A percentile compares a stretch with the other conserved stretches of the same genome.
Conservation (phyloP, 1,284 basidiomycete genomes). For the Malassezia obtusa region DNA sequence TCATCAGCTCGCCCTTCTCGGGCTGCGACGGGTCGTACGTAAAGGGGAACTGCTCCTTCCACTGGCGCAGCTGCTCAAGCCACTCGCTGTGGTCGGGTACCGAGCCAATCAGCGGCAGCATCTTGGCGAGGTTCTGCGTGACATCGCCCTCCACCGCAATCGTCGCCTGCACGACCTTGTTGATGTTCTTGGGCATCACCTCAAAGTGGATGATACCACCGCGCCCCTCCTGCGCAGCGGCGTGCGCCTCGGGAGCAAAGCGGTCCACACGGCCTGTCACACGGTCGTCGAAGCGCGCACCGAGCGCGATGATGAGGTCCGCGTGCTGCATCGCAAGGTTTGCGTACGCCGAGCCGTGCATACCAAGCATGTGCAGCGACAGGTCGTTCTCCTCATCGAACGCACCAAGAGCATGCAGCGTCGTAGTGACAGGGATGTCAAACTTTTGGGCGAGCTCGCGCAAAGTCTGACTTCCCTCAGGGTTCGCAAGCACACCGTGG, state of each 20-base stretch:
- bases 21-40: slow-evolving; percentile 63
- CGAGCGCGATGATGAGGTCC: slow-evolving; percentile 93
- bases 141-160: slow-evolving; percentile 92
- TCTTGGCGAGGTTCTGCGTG: slow-evolving; percentile 65
- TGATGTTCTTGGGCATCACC: slow-evolving; percentile 96
- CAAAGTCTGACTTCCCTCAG: slow-evolving; percentile 73
- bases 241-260: slow-evolving; percentile 82
- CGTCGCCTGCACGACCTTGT: slow-evolving; percentile 92
- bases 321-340: slow-evolving; percentile 96
- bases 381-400: slow-evolving; percentile 78
- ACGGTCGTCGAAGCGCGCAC: slow-evolving; percentile 93
- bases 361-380: slow-evolving; percentile 93
- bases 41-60: slow-evolving; percentile 87
- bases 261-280: slow-evolving; percentile 82
- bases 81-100: slow-evolving; percentile 57
- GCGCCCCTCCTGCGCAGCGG: slow-evolving; percentile 71
- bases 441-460: slow-evolving; percentile 69
- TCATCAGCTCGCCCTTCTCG: slow-evolving; percentile 61
- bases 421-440: slow-evolving; percentile 94
- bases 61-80: slow-evolving; percentile 59
- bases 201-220: slow-evolving; percentile 99
- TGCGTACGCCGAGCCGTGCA: slow-evolving; percentile 96
- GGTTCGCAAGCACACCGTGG: slow-evolving; percentile 74
- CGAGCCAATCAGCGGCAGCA: slow-evolving; percentile 59
- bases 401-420: slow-evolving; percentile 84